phyloP scores from a whole-genome alignment of 768 basidiomycete genomes.

The Macrolepiota fuliginosa region DNA sequence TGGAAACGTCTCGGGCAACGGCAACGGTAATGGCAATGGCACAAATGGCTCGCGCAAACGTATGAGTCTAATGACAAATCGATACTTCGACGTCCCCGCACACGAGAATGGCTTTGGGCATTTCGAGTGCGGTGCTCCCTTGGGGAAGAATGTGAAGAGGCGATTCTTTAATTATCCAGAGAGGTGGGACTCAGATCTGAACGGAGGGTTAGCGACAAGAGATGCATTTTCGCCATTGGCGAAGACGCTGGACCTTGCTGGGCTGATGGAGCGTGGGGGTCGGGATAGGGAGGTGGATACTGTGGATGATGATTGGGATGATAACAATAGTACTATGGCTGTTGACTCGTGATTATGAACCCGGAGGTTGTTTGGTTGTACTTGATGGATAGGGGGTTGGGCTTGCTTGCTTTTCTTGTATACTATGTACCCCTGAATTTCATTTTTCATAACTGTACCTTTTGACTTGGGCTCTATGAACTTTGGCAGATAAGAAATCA shows the following conservation, averaged over 20 bases:
- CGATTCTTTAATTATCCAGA: conserved; percentile 57
- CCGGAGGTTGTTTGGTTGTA: no score
- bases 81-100: conserved; percentile 49
- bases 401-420: no score
- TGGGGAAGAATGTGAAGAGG: conserved; percentile 35
- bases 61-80: conserved; percentile 68
- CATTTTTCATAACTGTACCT: no score
- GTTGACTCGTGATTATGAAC: conserved; percentile 11
- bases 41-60: conserved; percentile 36
- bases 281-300: conserved; percentile 17
- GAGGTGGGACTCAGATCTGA: conserved; percentile 30
- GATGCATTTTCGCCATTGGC: conserved; percentile 13
- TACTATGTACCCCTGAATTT: no score
- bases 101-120: conserved; percentile 43
- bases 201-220: conserved; percentile 12
- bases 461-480: background rate
- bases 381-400: no score
- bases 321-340: conserved; percentile 17
- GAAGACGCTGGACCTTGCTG: conserved; percentile 14
- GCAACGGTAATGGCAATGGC: conserved; percentile 20
- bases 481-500: no score
- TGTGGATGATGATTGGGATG: conserved; percentile 19
- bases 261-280: conserved; percentile 21
- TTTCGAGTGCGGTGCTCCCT: conserved; percentile 31
- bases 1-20: conserved; percentile 13